A percentile compares a stretch with the other conserved stretches of the same genome.
Evolutionary conservation across 768 basidiomycete species (phyloP).

Genomic region (Mycena olivaceomarginata): DNA sequence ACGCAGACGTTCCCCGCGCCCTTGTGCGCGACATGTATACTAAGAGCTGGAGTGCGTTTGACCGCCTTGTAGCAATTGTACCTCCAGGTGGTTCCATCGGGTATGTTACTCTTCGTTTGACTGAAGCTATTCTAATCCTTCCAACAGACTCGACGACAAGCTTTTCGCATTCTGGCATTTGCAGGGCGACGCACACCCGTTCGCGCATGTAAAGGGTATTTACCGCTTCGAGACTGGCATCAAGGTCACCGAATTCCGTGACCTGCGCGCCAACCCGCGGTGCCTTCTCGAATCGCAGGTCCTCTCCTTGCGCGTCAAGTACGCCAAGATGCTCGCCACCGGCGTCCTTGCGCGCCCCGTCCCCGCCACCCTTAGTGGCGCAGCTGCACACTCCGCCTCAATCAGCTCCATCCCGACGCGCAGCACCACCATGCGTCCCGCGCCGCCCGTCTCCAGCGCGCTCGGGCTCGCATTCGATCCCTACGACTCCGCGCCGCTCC

Average conservation of each 20-base stretch:
- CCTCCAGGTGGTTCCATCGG: slow-evolving; percentile 95
- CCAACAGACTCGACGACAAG: slow-evolving; percentile 89
- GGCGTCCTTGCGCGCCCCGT: slow-evolving; percentile 73
- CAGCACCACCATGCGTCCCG: slow-evolving; percentile 51
- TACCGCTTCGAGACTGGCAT: slow-evolving; percentile 93
- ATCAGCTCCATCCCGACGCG: slow-evolving; percentile 56
- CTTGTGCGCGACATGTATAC: slow-evolving; percentile 94
- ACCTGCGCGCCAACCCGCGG: slow-evolving; percentile 91
- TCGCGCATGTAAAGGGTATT: slow-evolving; percentile 89
- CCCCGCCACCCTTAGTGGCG: not conserved
- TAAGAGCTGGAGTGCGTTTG: slow-evolving; percentile 95
- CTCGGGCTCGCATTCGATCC: slow-evolving; percentile 87
- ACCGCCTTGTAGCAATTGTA: slow-evolving; percentile 90
- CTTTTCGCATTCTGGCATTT: slow-evolving; percentile 93
- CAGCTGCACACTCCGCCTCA: slow-evolving; percentile 45
- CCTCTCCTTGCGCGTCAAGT: slow-evolving; percentile 88
- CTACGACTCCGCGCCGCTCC: slow-evolving; percentile 82
- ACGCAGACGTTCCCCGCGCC: slow-evolving; percentile 90
- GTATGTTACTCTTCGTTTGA: slow-evolving; percentile 61
- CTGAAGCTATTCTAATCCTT: slow-evolving; percentile 23
- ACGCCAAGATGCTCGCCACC: slow-evolving; percentile 82
- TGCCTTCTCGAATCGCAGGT: slow-evolving; percentile 90
- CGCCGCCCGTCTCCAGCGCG: slow-evolving; percentile 58
- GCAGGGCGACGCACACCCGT: slow-evolving; percentile 85
- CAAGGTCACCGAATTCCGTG: slow-evolving; percentile 92